phyloP scores from a whole-genome alignment of 2,329 filamentous ascomycete species.

The Magnaporthiopsis rhizophila region DNA sequence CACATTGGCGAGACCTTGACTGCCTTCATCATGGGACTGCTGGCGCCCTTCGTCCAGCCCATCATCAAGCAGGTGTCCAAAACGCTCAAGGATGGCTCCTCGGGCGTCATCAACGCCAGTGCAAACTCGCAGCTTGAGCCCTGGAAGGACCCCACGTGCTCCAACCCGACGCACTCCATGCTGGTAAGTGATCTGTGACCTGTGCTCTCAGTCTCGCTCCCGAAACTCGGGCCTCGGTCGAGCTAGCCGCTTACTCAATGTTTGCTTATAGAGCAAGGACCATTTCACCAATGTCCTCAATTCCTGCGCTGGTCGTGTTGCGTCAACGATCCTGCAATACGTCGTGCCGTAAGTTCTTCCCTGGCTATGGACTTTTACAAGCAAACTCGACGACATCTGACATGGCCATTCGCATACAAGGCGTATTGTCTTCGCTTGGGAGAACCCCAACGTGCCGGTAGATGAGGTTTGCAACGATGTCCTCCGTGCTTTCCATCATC shows the following conservation, averaged over 20 bases:
- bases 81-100: constrained; percentile 77
- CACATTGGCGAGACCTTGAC: constrained; percentile 91
- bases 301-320: constrained; percentile 66
- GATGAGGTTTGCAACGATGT: constrained; percentile 80
- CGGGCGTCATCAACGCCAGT: constrained; percentile 58
- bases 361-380: neutral
- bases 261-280: constrained; percentile 3
- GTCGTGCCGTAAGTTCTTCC: constrained; percentile 58
- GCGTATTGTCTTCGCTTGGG: constrained; percentile 85
- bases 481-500: constrained; percentile 81
- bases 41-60: constrained; percentile 86
- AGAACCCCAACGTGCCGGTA: constrained; percentile 74
- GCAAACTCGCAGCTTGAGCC: constrained; percentile 70
- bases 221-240: neutral
- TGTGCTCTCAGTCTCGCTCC: neutral
- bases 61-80: constrained; percentile 84
- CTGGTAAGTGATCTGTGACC: neutral
- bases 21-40: constrained; percentile 80
- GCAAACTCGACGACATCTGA: neutral
- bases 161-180: constrained; percentile 52
- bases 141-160: constrained; percentile 68
- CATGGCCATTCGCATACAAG: constrained; percentile 22
- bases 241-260: neutral
- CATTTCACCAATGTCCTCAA: constrained; percentile 45
- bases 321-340: constrained; percentile 73